A percentile compares a stretch with the other conserved stretches of the same genome.
phyloP scores from a whole-genome alignment of 2,329 filamentous ascomycete genomes.

The Colletotrichum destructivum region DNA sequence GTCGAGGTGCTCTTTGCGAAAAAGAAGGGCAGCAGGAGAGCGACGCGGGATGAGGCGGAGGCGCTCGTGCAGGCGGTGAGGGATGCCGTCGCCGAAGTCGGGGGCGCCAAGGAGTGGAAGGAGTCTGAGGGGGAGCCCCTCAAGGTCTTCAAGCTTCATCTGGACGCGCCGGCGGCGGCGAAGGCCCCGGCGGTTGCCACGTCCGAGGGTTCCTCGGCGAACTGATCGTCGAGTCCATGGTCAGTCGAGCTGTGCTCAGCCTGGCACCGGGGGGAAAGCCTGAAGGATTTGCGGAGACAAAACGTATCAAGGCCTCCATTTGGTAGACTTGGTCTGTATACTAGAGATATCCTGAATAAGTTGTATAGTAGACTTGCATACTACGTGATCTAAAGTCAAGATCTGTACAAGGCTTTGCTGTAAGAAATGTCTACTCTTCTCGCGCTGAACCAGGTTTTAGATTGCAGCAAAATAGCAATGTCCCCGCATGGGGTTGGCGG shows the following conservation, averaged over 20 bases:
- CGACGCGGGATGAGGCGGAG: constrained; percentile 73
- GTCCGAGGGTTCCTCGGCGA: background rate
- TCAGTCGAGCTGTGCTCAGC: background rate
- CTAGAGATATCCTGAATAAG: background rate
- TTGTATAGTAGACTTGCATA: background rate
- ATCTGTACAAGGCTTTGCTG: background rate
- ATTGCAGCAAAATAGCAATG: background rate
- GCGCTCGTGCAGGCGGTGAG: constrained; percentile 64
- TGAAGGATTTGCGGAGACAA: background rate
- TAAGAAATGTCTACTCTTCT: background rate
- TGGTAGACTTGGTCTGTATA: background rate
- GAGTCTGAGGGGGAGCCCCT: constrained; percentile 61
- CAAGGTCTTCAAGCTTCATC: constrained; percentile 59
- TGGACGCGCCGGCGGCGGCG: constrained; percentile 52
- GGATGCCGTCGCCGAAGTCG: constrained; percentile 51
- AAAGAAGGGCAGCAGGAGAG: constrained; percentile 74
- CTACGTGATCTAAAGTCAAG: background rate
- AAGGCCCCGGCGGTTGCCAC: background rate
- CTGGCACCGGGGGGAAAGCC: background rate
- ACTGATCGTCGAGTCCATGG: background rate
- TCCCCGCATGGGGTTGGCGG: background rate
- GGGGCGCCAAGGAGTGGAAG: constrained; percentile 61
- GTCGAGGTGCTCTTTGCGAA: constrained; percentile 81
- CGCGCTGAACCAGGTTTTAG: background rate
- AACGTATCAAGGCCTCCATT: background rate